Evolutionary conservation across 148 eudicot species (phyloP).

Genomic region (Pouteria glomerata): DNA sequence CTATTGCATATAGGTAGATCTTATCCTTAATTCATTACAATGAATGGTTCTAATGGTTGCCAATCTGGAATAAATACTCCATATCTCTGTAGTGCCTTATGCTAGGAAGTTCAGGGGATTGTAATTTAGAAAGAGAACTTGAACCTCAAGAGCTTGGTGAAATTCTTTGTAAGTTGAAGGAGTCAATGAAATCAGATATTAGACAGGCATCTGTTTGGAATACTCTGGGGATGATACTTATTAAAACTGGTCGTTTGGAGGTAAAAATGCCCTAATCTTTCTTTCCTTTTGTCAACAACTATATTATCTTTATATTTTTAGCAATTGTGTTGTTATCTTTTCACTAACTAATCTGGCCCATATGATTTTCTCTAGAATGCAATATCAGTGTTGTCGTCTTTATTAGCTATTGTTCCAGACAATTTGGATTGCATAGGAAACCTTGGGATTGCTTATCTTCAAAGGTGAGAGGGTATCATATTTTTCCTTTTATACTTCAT

Average conservation of each 20-base stretch:
- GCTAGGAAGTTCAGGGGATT: constrained; percentile 70
- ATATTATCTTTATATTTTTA: background rate
- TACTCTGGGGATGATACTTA: constrained; percentile 77
- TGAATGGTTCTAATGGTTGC: constrained; percentile 1
- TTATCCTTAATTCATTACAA: background rate
- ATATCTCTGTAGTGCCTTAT: constrained; percentile 64
- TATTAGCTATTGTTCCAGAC: constrained; percentile 61
- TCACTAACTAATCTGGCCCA: constrained; percentile 18
- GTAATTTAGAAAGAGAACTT: constrained; percentile 56
- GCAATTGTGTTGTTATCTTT: constrained; percentile 1
- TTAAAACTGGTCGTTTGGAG: constrained; percentile 83
- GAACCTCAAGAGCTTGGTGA: constrained; percentile 74
- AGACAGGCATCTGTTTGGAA: constrained; percentile 96
- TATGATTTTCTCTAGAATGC: constrained; percentile 60
- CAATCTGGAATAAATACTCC: background rate
- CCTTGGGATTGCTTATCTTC: constrained; percentile 91
- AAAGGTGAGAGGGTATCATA: constrained; percentile 46
- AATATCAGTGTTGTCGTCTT: constrained; percentile 70
- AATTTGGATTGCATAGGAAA: constrained; percentile 95
- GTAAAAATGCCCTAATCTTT: constrained; percentile 24
- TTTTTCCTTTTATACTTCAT: background rate
- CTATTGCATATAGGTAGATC: background rate
- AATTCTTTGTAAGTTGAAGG: constrained; percentile 62
- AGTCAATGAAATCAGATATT: constrained; percentile 69
- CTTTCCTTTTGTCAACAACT: background rate